Conservation (phyloP, 768 basidiomycete species). For the Pleurotus giganteus region DNA sequence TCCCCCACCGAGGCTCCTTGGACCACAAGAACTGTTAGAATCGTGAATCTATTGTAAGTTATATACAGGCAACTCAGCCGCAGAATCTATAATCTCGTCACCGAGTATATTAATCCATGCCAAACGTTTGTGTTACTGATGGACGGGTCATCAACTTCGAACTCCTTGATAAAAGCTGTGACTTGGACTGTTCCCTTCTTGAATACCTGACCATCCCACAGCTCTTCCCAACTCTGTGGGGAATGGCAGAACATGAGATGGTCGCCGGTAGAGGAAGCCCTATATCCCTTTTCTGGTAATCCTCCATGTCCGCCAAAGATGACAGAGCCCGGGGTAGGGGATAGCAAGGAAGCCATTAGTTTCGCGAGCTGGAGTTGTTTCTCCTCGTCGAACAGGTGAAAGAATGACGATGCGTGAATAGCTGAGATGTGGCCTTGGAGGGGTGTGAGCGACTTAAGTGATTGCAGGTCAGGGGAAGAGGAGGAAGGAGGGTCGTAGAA, state of each 20-base stretch:
- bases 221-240: slow-evolving; percentile 30
- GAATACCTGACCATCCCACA: slow-evolving; percentile 36
- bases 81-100: slow-evolving; percentile 17
- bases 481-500: slow-evolving; percentile 22
- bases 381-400: slow-evolving; percentile 47
- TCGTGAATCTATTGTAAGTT: too few species aligned
- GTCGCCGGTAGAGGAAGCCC: neutral
- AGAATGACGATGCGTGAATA: slow-evolving; percentile 50
- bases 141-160: slow-evolving; percentile 11
- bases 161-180: slow-evolving; percentile 19
- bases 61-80: neutral
- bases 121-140: neutral
- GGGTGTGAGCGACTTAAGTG: slow-evolving; percentile 40
- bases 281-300: slow-evolving; percentile 27
- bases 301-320: slow-evolving; percentile 43
- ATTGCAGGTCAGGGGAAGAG: slow-evolving; percentile 22
- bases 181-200: slow-evolving; percentile 28
- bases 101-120: slow-evolving; percentile 20
- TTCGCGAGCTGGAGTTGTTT: slow-evolving; percentile 39
- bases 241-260: slow-evolving; percentile 33
- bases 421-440: slow-evolving; percentile 44
- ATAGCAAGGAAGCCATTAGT: slow-evolving; percentile 39
- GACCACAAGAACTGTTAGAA: too few species aligned
- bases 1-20: too few species aligned
- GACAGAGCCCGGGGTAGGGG: slow-evolving; percentile 40